These are phyloP conservation scores for Pelargonium myrrhifolium DNA, from an alignment of 441 rosid genomes.

Conservation along the genomic window DNA sequence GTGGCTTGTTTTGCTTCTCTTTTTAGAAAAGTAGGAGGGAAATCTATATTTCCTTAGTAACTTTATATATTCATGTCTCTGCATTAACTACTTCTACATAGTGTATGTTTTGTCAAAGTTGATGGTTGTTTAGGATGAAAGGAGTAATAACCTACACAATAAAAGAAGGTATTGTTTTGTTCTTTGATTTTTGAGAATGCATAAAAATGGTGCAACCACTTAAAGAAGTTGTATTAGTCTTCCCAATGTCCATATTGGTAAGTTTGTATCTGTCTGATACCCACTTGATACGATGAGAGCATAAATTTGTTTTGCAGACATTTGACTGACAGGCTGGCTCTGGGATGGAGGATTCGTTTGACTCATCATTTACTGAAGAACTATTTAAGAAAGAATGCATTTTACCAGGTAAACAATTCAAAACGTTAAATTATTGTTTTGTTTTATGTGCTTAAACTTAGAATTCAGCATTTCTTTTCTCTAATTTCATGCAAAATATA, in stretches of 20 bases:
- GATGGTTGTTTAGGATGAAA: neutral
- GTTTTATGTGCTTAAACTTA: slow-evolving; percentile 1
- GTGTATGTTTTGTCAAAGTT: neutral
- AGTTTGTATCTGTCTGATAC: neutral
- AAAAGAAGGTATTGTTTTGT: neutral
- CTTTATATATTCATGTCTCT: neutral
- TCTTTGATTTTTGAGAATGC: neutral
- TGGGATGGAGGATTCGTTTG: slow-evolving; percentile 94
- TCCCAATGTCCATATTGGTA: neutral
- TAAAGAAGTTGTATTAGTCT: neutral
- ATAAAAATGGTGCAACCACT: neutral
- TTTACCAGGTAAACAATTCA: slow-evolving; percentile 67
- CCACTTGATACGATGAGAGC: neutral
- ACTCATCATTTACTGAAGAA: slow-evolving; percentile 82
- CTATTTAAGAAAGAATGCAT: slow-evolving; percentile 88
- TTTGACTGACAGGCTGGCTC: slow-evolving; percentile 78
- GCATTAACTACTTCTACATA: neutral
- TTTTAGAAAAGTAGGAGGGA: neutral
- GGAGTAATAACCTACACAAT: slow-evolving; percentile 4
- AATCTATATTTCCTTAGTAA: neutral
- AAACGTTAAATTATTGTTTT: neutral
- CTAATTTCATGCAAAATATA: neutral
- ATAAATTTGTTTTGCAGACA: slow-evolving; percentile 46
- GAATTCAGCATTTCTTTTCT: slow-evolving; percentile 3
- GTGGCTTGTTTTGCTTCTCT: neutral